phyloP scores from a whole-genome alignment of 305 asterid genomes.

The Ruellia speciosa region DNA sequence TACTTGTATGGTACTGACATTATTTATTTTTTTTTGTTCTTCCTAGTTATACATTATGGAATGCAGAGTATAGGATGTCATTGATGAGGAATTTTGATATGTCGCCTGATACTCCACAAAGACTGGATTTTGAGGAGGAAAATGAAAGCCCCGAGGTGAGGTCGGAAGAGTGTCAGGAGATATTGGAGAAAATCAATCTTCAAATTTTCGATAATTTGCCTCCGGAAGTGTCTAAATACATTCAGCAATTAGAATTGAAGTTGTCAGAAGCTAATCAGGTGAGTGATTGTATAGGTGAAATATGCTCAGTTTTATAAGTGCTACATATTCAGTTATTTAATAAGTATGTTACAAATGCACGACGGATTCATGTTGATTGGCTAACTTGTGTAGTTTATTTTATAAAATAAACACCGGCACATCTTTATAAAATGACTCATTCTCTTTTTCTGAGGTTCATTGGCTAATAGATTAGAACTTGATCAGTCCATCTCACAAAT shows the following conservation, averaged over 20 bases:
- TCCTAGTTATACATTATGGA: conserved; percentile 84
- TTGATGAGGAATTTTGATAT: conserved; percentile 78
- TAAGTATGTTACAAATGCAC: no score
- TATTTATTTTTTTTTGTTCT: conserved; percentile 6
- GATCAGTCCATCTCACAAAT: no score
- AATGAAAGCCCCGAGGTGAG: conserved; percentile 32
- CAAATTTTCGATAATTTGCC: conserved; percentile 44
- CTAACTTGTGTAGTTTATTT: no score
- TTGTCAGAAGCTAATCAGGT: conserved; percentile 65
- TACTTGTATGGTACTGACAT: no score
- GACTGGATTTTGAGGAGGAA: conserved; percentile 21
- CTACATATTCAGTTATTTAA: no score
- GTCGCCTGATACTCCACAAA: conserved; percentile 27
- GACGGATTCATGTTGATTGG: no score
- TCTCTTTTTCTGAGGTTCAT: no score
- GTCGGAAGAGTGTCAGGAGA: conserved; percentile 31
- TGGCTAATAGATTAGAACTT: no score
- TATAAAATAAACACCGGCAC: no score
- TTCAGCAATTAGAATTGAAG: conserved; percentile 63
- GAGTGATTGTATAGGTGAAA: conserved; percentile 16
- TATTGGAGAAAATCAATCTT: conserved; percentile 24
- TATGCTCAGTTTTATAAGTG: no score
- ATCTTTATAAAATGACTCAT: no score
- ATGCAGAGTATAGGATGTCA: conserved; percentile 80
- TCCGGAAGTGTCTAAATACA: conserved; percentile 48